These are phyloP conservation scores for Vigna mungo DNA, from an alignment of 306 rosid genomes.

Conservation along the genomic window DNA sequence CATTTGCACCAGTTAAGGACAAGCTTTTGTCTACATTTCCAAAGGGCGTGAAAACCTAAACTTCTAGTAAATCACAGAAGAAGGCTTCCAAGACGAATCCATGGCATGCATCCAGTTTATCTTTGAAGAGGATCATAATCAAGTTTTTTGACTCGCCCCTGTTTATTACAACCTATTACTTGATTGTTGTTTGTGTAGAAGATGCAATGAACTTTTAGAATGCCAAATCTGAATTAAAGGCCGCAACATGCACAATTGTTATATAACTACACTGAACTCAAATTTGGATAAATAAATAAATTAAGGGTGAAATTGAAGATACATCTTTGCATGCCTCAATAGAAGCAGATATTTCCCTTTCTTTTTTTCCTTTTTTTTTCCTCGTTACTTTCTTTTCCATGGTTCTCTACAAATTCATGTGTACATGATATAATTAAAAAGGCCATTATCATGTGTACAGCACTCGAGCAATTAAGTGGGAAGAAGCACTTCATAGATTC, in stretches of 20 bases:
- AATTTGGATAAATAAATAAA: conserved; percentile 37
- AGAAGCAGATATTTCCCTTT: conserved; percentile 40
- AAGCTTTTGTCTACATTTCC: conserved; percentile 29
- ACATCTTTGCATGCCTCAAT: conserved; percentile 48
- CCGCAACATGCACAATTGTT: not conserved
- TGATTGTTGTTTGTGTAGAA: conserved; percentile 31
- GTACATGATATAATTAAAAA: conserved; percentile 46
- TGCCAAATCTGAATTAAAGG: not conserved
- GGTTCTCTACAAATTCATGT: conserved; percentile 64
- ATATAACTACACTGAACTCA: conserved; percentile 34
- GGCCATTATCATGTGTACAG: conserved; percentile 18
- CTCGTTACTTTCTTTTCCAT: conserved; percentile 20
- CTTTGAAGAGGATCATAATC: conserved; percentile 32
- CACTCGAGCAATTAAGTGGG: conserved; percentile 29
- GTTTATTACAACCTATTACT: conserved; percentile 23
- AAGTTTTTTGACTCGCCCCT: conserved; percentile 30
- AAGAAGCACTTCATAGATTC: conserved; percentile 22
- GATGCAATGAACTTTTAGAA: not conserved
- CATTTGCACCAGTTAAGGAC: not conserved
- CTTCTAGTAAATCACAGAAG: conserved; percentile 11
- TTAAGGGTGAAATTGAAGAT: conserved; percentile 44
- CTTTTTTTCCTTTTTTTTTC: not conserved
- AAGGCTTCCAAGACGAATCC: conserved; percentile 3
- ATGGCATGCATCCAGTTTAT: conserved; percentile 26
- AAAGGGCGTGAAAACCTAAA: not conserved